Evolutionary conservation across 2,329 filamentous ascomycete species (phyloP).

Genomic region (Chaetothyriales sp.): DNA sequence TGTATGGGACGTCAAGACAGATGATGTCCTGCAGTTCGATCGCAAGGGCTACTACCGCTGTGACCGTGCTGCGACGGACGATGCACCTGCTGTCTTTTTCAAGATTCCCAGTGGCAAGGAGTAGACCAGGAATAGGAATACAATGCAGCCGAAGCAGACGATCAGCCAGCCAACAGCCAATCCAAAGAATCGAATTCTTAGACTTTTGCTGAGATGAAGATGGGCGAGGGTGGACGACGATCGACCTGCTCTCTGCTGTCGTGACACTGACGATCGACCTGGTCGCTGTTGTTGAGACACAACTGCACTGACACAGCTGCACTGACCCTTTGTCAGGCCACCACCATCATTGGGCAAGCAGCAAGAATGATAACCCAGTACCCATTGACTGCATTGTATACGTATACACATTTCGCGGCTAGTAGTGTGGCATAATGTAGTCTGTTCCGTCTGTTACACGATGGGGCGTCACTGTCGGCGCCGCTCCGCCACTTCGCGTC

Average conservation of each 20-base stretch:
- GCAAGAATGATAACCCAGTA: not conserved
- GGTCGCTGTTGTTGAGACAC: no score
- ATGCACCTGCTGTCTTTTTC: conserved; percentile 15
- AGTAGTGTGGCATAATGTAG: not conserved
- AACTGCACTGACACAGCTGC: no score
- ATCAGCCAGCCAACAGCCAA: not conserved
- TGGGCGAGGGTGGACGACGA: no score
- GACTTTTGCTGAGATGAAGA: no score
- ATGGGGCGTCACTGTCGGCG: not conserved
- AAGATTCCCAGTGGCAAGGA: conserved; percentile 18
- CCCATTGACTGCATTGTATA: not conserved
- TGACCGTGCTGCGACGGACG: conserved; percentile 33
- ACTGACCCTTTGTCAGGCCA: no score
- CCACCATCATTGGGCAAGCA: not conserved
- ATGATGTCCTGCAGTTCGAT: conserved; percentile 80
- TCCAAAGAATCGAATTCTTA: not conserved
- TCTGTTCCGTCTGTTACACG: not conserved
- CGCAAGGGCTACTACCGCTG: conserved; percentile 74
- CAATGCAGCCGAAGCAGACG: no score
- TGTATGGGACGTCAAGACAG: conserved; percentile 56
- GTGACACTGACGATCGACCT: no score
- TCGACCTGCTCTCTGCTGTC: no score
- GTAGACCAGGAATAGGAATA: conserved; percentile 2
- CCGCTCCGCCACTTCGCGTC: not conserved
- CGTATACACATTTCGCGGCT: not conserved